phyloP scores from a whole-genome alignment of 139 green algal genomes.

The Protoeuglena noctilucae region DNA sequence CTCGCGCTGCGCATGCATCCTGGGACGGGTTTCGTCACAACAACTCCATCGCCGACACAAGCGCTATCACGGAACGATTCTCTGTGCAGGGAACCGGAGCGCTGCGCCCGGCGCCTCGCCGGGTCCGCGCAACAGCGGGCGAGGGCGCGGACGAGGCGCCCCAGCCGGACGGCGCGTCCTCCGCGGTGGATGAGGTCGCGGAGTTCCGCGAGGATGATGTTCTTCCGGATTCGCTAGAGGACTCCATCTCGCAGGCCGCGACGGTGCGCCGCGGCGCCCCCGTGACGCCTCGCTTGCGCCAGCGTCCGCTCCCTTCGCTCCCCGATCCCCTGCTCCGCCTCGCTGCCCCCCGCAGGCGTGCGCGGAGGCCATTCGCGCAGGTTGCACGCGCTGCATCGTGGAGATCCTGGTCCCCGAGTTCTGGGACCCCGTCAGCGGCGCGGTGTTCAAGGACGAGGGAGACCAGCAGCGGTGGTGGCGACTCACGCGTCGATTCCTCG shows the following conservation, averaged over 20 bases:
- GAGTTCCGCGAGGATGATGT: not conserved
- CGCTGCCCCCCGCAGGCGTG: not conserved
- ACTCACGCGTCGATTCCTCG: slow-evolving; percentile 52
- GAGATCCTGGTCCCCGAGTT: slow-evolving; percentile 85
- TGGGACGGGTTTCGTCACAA: too few relatives aligned
- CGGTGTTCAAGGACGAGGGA: slow-evolving; percentile 62
- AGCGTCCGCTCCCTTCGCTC: not conserved
- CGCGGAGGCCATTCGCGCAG: not conserved
- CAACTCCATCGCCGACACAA: too few relatives aligned
- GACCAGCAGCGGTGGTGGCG: slow-evolving; percentile 72
- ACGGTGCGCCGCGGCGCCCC: too few relatives aligned
- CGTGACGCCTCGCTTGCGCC: not conserved
- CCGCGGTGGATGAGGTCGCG: too few relatives aligned
- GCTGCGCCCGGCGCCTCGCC: too few relatives aligned
- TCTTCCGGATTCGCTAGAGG: not conserved
- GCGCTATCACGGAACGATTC: too few relatives aligned
- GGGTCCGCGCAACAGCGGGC: too few relatives aligned
- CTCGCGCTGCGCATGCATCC: too few relatives aligned
- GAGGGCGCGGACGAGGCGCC: too few relatives aligned
- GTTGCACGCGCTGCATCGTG: slow-evolving; percentile 13
- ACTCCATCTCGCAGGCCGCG: not conserved
- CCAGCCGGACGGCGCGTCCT: too few relatives aligned
- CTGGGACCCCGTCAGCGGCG: slow-evolving; percentile 44
- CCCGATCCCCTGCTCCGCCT: not conserved
- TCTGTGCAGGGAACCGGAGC: too few relatives aligned